Evolutionary conservation across 805 yeast genomes (phyloP).

Genomic region (Kurtzmaniella cleridarum): DNA sequence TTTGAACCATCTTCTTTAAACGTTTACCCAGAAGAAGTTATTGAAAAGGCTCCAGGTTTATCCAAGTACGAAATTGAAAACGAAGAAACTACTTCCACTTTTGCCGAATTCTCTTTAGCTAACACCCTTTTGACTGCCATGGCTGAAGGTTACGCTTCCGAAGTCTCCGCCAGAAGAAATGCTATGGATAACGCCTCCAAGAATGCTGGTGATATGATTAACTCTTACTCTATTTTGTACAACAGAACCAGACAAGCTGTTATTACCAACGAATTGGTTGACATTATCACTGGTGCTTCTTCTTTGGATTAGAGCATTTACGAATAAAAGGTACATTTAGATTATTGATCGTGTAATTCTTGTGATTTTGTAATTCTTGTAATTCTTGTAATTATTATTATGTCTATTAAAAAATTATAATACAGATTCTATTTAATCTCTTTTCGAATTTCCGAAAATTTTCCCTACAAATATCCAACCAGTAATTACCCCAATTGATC

Average conservation of each 20-base stretch:
- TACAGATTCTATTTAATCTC: conserved; percentile 32
- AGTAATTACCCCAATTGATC: conserved; percentile 66
- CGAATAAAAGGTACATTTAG: background rate
- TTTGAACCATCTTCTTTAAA: conserved; percentile 77
- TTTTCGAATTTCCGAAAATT: conserved; percentile 54
- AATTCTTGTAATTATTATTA: background rate
- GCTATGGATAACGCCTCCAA: conserved; percentile 99
- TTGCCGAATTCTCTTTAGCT: conserved; percentile 84
- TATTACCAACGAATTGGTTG: conserved; percentile 98
- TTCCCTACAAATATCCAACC: conserved; percentile 60
- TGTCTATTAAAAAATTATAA: background rate
- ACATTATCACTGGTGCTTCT: conserved; percentile 99
- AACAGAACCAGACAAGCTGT: conserved; percentile 99
- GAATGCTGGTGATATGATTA: conserved; percentile 99
- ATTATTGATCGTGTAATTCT: background rate
- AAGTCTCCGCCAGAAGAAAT: conserved; percentile 96
- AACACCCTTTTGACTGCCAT: conserved; percentile 85
- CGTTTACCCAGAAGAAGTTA: conserved; percentile 63
- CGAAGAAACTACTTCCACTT: conserved; percentile 61
- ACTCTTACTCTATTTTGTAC: conserved; percentile 91
- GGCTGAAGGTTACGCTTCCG: conserved; percentile 98
- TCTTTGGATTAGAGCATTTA: conserved; percentile 66
- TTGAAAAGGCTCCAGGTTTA: conserved; percentile 81
- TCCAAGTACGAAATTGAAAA: conserved; percentile 73
- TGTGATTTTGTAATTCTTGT: background rate